Evolutionary conservation across 1,284 basidiomycete species (phyloP).

Genomic region (Apiotrichum porosum): DNA sequence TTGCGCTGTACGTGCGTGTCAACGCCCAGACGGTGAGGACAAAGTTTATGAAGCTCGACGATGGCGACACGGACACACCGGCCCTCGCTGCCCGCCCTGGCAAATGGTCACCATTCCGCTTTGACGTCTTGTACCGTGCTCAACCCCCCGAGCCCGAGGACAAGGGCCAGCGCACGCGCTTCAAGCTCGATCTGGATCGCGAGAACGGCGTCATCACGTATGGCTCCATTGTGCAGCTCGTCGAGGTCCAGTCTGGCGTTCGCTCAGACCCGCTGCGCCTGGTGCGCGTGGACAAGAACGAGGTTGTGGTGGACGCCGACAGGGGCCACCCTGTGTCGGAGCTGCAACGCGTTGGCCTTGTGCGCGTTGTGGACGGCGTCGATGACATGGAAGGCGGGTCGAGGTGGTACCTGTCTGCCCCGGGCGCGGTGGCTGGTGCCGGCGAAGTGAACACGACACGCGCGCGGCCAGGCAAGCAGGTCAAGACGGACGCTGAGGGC

Average conservation of each 20-base stretch:
- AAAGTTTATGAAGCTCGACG: slow-evolving; percentile 81
- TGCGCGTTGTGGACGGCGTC: slow-evolving; percentile 55
- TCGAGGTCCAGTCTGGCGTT: slow-evolving; percentile 76
- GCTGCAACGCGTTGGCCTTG: slow-evolving; percentile 91
- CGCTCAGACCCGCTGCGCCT: slow-evolving; percentile 81
- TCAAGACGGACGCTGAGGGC: slow-evolving; percentile 5
- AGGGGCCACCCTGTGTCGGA: slow-evolving; percentile 70
- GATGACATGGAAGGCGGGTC: slow-evolving; percentile 18
- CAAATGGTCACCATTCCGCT: slow-evolving; percentile 43
- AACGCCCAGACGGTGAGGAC: slow-evolving; percentile 95
- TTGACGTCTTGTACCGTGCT: slow-evolving; percentile 32
- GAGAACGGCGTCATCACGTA: slow-evolving; percentile 63
- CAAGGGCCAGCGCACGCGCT: slow-evolving; percentile 4
- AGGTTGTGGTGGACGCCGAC: slow-evolving; percentile 61
- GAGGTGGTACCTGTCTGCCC: slow-evolving; percentile 38
- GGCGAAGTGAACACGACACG: slow-evolving; percentile 24
- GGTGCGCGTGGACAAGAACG: slow-evolving; percentile 87
- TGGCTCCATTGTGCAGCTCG: slow-evolving; percentile 79
- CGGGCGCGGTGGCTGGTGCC: slow-evolving; percentile 38
- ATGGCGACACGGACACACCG: not conserved
- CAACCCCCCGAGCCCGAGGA: slow-evolving; percentile 6
- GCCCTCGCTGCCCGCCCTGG: slow-evolving; percentile 30
- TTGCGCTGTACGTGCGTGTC: slow-evolving; percentile 92
- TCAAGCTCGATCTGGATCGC: slow-evolving; percentile 10
- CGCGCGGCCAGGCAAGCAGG: slow-evolving; percentile 1